Base-by-base conservation (phyloP, 2,329 filamentous ascomycete genomes). In the Coniochaeta sp. region DNA sequence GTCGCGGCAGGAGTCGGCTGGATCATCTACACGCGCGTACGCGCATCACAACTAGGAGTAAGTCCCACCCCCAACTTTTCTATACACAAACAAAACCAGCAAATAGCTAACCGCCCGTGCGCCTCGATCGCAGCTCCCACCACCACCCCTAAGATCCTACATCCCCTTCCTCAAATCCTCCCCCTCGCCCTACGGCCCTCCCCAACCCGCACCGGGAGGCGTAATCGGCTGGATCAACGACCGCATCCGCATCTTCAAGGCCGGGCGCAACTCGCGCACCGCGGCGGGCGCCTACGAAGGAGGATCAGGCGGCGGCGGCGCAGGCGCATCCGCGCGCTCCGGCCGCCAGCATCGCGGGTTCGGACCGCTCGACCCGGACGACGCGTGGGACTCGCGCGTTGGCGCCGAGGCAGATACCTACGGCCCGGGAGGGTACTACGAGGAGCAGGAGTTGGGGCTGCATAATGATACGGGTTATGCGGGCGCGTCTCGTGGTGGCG, bases 341-440 rank as follows among this genome's bases (percentile, higher is more conserved):
- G 67, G 76, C 51, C 69, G 79, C 51, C n/a, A n/a, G n/a, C n/a
- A n/a, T n/a, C 81, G 82, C 26, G 82, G 82, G 20, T 85, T 87
- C 65, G 82, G 84, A 1, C 75, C 83, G 4, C 77, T 90, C 45
- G 89, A 94, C 62, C 87, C 87, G 1, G 89, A 95, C 64, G 88
- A 91, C 63, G 88, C 89, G 2, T 95, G 90, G 90, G 89, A 94
- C 70, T 71, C 87, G 56, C 76, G 87, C 54, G 88, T 95, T 4
- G 87, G 87, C 53, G 77, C 83, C 59, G 88, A 91, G 66, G 81
- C 85, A 16, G 83, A 86, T 62, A 71, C 69, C 12, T 83, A 85
- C 64, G 80, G 79, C 2, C 70, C 72, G 2, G 73, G 74, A 20
- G 78, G 78, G 48, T 89, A 89, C 67, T 86, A 89, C 63, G 89